A percentile compares a stretch with the other conserved stretches of the same genome.
Conservation (phyloP, 129 eudicot species). For the Solidago caesia region DNA sequence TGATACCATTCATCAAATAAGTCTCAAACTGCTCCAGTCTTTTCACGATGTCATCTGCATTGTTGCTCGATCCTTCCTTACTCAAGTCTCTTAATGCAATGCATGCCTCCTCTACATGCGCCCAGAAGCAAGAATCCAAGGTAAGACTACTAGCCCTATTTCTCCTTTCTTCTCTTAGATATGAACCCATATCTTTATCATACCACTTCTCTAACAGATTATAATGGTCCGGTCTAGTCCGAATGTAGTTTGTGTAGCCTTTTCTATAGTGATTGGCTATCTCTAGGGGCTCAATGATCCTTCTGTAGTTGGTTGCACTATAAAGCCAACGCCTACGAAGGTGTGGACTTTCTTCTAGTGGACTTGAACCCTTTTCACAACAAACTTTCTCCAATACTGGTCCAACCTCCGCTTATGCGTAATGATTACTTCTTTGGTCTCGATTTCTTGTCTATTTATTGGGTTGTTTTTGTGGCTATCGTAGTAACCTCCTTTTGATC, state of each 20-base stretch:
- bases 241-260: conserved; percentile 21
- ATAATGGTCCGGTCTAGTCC: conserved; percentile 31
- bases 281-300: conserved; percentile 54
- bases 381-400: conserved; percentile 34
- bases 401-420: conserved; percentile 12
- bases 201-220: conserved; percentile 44
- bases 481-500: conserved; percentile 41
- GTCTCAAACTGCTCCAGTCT: neutral
- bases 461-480: conserved; percentile 24
- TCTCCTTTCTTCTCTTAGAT: neutral
- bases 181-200: conserved; percentile 15
- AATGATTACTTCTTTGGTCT: conserved; percentile 9
- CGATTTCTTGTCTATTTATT: neutral
- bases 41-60: neutral
- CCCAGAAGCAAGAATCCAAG: conserved; percentile 64
- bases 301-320: conserved; percentile 47
- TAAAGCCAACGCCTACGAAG: conserved; percentile 38
- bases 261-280: conserved; percentile 47
- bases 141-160: conserved; percentile 40
- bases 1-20: neutral
- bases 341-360: conserved; percentile 39
- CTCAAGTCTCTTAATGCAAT: conserved; percentile 18
- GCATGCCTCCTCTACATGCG: conserved; percentile 54
- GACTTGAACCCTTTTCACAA: conserved; percentile 31
- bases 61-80: conserved; percentile 8